Evolutionary conservation across 192 early-diverging fungal genomes (phyloP).

Genomic region (Coemansia sp.): DNA sequence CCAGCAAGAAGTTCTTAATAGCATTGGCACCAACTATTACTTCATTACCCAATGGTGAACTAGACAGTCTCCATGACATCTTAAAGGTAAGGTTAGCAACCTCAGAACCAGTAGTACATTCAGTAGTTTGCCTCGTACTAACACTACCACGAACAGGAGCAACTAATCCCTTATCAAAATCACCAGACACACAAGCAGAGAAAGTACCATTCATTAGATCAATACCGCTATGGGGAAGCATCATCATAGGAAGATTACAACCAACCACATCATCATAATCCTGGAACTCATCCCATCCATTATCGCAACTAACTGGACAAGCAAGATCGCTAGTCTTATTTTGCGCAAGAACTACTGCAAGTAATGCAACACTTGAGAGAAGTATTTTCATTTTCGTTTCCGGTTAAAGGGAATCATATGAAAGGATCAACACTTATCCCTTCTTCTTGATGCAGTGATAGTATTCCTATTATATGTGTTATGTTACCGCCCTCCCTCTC

Average conservation of each 20-base stretch:
- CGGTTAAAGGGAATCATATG: too few relatives aligned
- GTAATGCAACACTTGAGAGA: neutral
- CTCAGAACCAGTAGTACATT: neutral
- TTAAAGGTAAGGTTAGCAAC: neutral
- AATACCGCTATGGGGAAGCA: neutral
- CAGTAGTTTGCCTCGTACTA: neutral
- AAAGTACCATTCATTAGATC: neutral
- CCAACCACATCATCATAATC: neutral
- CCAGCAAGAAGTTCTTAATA: neutral
- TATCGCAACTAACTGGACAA: conserved; percentile 1
- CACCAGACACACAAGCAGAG: neutral
- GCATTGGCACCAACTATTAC: neutral
- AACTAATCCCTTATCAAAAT: neutral
- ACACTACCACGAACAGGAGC: neutral
- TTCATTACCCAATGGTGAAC: neutral
- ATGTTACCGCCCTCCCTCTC: neutral
- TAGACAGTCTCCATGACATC: neutral
- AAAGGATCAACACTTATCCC: neutral
- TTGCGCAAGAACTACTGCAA: neutral
- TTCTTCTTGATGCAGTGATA: neutral
- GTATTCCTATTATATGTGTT: neutral
- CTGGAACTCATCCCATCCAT: neutral
- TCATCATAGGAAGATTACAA: neutral
- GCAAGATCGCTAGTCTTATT: neutral
- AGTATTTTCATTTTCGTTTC: neutral